Evolutionary conservation across 176 grass and related monocot genomes (phyloP).

Genomic region (Oryza brachyantha): DNA sequence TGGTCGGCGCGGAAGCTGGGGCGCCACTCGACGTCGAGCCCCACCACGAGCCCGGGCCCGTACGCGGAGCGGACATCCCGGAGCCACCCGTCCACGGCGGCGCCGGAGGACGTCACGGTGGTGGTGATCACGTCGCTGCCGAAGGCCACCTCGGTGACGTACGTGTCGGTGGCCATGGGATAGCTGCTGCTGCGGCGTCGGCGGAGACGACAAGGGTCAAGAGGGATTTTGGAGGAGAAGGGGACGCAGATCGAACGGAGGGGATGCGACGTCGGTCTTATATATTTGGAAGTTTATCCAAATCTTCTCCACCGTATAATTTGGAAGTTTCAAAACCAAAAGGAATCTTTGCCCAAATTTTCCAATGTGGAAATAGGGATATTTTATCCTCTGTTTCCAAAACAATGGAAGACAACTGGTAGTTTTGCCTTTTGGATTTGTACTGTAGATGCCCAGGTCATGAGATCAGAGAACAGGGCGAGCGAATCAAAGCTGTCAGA

Average conservation of each 20-base stretch:
- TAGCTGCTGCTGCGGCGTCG: neutral
- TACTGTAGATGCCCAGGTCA: neutral
- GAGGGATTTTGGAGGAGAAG: neutral
- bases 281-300: no score
- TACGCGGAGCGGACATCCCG: conserved; percentile 24
- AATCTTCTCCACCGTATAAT: neutral
- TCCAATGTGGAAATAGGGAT: neutral
- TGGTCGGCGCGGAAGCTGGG: conserved; percentile 22
- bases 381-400: no score
- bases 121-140: conserved; percentile 12
- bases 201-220: neutral
- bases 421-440: neutral
- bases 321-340: neutral
- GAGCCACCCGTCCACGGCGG: conserved; percentile 40
- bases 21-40: conserved; percentile 71
- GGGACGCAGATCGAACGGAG: neutral
- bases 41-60: conserved; percentile 32
- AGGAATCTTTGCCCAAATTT: neutral
- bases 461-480: neutral
- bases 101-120: conserved; percentile 42
- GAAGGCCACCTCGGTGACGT: conserved; percentile 19
- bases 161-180: conserved; percentile 27
- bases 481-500: neutral
- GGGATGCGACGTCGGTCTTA: no score
- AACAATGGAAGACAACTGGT: neutral